A percentile compares a stretch with the other conserved stretches of the same genome.
Evolutionary conservation across 2,329 filamentous ascomycete species (phyloP).

Genomic region (Alternaria infectoria): DNA sequence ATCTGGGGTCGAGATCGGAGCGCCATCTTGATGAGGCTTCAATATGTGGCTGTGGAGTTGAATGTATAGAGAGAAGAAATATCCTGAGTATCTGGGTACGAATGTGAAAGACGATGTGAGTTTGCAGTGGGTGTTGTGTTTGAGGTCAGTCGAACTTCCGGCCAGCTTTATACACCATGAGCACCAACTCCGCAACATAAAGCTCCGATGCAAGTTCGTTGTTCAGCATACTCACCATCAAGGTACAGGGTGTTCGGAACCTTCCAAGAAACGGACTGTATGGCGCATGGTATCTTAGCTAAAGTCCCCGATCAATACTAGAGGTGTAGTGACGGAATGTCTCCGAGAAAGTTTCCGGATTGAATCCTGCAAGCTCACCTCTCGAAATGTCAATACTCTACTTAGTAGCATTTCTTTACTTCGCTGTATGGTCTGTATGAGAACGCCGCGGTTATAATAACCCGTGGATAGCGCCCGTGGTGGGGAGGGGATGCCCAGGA

Average conservation of each 20-base stretch:
- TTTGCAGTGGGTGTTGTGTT: not conserved
- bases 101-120: not conserved
- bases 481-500: not conserved
- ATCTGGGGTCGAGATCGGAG: conserved; percentile 2
- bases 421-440: not conserved
- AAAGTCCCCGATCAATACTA: not conserved
- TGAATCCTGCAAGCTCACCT: not conserved
- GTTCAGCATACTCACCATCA: not conserved
- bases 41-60: not conserved
- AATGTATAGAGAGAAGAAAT: not conserved
- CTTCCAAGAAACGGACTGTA: not conserved
- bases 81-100: not conserved
- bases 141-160: not conserved
- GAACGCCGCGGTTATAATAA: not conserved
- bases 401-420: not conserved
- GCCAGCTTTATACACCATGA: not conserved
- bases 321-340: not conserved
- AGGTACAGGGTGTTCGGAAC: not conserved
- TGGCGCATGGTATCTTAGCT: not conserved
- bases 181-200: not conserved
- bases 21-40: not conserved
- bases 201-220: not conserved
- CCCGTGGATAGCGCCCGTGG: not conserved
- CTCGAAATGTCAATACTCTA: not conserved
- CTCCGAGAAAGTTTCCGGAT: not conserved